Evolutionary conservation across 2,329 filamentous ascomycete species (phyloP).

Genomic region (Cordyceps tenuipes): DNA sequence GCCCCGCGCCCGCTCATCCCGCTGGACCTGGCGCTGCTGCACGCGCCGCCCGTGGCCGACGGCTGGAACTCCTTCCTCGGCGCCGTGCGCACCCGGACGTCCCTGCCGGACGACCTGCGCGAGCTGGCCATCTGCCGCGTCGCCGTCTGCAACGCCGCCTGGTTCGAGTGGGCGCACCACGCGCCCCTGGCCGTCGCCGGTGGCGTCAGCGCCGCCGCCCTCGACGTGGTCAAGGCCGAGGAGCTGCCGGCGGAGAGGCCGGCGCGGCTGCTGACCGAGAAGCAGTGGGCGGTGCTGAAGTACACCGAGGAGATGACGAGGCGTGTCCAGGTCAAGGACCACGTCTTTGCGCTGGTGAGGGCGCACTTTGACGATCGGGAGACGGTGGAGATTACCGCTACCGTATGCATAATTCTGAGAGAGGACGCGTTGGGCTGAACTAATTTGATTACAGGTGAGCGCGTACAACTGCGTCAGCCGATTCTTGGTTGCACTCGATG

Average conservation of each 20-base stretch:
- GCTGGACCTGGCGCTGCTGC: conserved; percentile 68
- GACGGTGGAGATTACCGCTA: conserved; percentile 74
- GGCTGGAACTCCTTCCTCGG: conserved; percentile 67
- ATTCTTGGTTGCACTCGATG: conserved; percentile 74
- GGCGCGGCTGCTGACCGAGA: conserved; percentile 38
- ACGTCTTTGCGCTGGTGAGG: conserved; percentile 57
- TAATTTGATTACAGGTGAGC: conserved; percentile 38
- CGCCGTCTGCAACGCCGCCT: conserved; percentile 69
- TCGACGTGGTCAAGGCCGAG: conserved; percentile 36
- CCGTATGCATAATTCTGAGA: conserved; percentile 36
- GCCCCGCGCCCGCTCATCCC: conserved; percentile 61
- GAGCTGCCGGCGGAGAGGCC: conserved; percentile 22
- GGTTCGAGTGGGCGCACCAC: conserved; percentile 81
- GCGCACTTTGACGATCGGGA: conserved; percentile 57
- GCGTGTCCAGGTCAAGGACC: conserved; percentile 59
- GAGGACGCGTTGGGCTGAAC: neutral
- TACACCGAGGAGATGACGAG: conserved; percentile 82
- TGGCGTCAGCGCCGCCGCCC: conserved; percentile 44
- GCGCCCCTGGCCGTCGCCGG: conserved; percentile 56
- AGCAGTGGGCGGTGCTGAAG: conserved; percentile 59
- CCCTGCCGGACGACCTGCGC: conserved; percentile 47
- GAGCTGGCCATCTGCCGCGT: conserved; percentile 77
- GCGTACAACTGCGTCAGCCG: conserved; percentile 81
- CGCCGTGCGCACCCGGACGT: conserved; percentile 48
- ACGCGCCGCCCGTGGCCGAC: conserved; percentile 65